phyloP scores from a whole-genome alignment of 495 filamentous ascomycete species.

The Sporormia fimetaria region DNA sequence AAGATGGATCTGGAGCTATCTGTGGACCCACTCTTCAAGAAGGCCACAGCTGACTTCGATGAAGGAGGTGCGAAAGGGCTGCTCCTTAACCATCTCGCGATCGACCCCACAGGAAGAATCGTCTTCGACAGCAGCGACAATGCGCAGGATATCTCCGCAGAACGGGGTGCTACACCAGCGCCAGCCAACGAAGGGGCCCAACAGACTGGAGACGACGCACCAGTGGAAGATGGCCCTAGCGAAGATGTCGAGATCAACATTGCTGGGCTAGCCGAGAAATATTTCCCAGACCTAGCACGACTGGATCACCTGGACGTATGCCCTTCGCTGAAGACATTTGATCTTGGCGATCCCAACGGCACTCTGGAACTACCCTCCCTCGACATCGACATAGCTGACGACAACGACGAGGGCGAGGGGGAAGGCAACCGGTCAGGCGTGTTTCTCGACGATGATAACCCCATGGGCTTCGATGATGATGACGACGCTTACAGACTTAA shows the following conservation, averaged over 20 bases:
- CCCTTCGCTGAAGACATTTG: slow-evolving; percentile 84
- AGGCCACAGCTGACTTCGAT: slow-evolving; percentile 95
- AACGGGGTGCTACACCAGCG: slow-evolving; percentile 25
- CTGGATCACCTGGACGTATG: slow-evolving; percentile 87
- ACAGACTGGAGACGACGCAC: slow-evolving; percentile 30
- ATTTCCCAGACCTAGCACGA: slow-evolving; percentile 71
- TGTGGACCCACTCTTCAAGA: slow-evolving; percentile 96
- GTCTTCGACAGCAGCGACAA: slow-evolving; percentile 98
- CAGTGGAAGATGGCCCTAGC: slow-evolving; percentile 34
- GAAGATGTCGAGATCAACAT: slow-evolving; percentile 68
- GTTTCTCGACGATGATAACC: slow-evolving; percentile 74
- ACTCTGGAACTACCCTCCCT: slow-evolving; percentile 84
- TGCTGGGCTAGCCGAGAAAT: slow-evolving; percentile 54
- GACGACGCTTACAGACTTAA: slow-evolving; percentile 66
- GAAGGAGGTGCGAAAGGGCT: slow-evolving; percentile 96
- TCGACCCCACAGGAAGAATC: slow-evolving; percentile 82
- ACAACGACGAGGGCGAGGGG: slow-evolving; percentile 36
- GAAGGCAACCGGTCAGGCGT: slow-evolving; percentile 62
- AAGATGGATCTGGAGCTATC: slow-evolving; percentile 96
- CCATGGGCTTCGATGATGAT: slow-evolving; percentile 62
- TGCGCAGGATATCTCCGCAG: slow-evolving; percentile 47
- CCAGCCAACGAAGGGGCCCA: slow-evolving; percentile 33
- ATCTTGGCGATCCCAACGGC: slow-evolving; percentile 74
- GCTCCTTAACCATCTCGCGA: slow-evolving; percentile 85
- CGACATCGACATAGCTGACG: slow-evolving; percentile 41